These are phyloP conservation scores for Larix kaempferi DNA, from an alignment of 75 land plant species.

Conservation along the genomic window DNA sequence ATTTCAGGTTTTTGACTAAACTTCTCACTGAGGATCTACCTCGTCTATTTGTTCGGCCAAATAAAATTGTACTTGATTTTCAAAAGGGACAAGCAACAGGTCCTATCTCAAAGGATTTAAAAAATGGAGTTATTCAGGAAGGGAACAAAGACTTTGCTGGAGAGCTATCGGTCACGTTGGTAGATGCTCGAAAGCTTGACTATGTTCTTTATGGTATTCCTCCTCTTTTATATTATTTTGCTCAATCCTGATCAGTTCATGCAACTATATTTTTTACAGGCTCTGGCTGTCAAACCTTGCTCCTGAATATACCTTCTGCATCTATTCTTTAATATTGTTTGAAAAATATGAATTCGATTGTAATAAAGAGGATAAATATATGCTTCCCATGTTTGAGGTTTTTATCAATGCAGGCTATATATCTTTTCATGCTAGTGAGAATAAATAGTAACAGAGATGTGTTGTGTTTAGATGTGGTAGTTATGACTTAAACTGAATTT, in stretches of 20 bases:
- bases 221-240: background rate
- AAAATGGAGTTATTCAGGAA: conserved; percentile 51
- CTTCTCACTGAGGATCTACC: conserved; percentile 96
- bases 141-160: conserved; percentile 81
- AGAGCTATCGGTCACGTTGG: conserved; percentile 85
- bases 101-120: conserved; percentile 56
- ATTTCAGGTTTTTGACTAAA: conserved; percentile 85
- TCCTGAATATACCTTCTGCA: too few relatives aligned
- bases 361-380: background rate
- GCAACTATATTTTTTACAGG: background rate
- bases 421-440: background rate
- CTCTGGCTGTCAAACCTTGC: background rate
- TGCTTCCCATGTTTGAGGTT: conserved; percentile 3
- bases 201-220: conserved; percentile 55
- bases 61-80: conserved; percentile 85
- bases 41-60: conserved; percentile 91
- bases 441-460: background rate
- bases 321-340: background rate
- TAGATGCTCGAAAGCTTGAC: conserved; percentile 85
- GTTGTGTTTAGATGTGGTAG: background rate
- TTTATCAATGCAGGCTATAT: background rate
- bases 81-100: conserved; percentile 78
- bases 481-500: too few relatives aligned
- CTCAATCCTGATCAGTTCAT: background rate
- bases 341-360: background rate